Base-by-base conservation (phyloP, 148 eudicot species). In the Vaccinium myrtillus region DNA sequence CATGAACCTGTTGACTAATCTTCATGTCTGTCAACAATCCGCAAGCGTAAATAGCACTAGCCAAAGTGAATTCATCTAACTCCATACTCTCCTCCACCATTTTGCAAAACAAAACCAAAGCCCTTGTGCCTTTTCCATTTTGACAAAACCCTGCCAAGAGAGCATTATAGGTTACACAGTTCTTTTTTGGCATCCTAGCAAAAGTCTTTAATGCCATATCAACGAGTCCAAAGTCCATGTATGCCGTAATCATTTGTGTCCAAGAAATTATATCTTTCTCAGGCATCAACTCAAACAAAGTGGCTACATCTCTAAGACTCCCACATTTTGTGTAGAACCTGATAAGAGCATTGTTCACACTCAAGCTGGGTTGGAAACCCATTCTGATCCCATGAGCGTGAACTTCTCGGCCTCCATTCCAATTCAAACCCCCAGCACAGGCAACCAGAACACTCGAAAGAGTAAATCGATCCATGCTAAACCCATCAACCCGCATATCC, bases 221-320 rank as follows among this genome's bases (percentile, higher is more conserved):
- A 75, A 96, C 92, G 85, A 86, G 89, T 69, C 97, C 97, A 73
- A 90, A 91, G 83, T 91, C 94, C 99, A 95, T 96, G 78, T 87
- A 93, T 19, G 94, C 93, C 15, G 90, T 92, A 54, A 93, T 87
- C 92, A 96, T 89, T 85, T 92, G 85, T n/a, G 94, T 97, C 96
- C 99, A 95, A 67, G 98, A 91, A 63, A 93, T 87, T 1, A 89
- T 90, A 87, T 97, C 95, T 87, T 88, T 92, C 27, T 82, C 65
- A 39, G 87, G 87, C 95, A 94, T 93, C 78, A 88, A 86, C 25
- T 85, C 86, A 87, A 93, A 96, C 88, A 96, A 83, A 84, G 82
- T 79, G 82, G 80, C 87, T 49, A 93, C 98, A 82, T 92, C 85
- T 82, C 85, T 89, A 27, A 89, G 83, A 86, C 86, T 75, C 49